Evolutionary conservation across 1,284 basidiomycete species (phyloP).

Genomic region (Grifola frondosa): DNA sequence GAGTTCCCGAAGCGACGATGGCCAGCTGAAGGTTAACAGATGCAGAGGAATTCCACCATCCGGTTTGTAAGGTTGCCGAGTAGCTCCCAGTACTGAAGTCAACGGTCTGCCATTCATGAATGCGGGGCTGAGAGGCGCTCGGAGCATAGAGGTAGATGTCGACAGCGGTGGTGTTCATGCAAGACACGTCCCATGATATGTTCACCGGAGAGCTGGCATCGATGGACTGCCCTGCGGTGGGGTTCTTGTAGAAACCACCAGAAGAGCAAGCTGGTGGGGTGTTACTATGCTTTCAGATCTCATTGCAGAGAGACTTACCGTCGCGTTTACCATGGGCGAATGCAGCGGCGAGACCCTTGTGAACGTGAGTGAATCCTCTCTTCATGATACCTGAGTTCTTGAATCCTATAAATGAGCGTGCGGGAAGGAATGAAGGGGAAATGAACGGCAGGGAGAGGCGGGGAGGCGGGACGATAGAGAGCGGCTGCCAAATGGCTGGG

Average conservation of each 20-base stretch:
- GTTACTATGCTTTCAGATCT: not conserved
- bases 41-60: slow-evolving; percentile 76
- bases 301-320: slow-evolving; percentile 12
- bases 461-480: slow-evolving; percentile 5
- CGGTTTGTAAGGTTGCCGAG: slow-evolving; percentile 55
- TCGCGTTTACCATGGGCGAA: slow-evolving; percentile 19
- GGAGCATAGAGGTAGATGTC: slow-evolving; percentile 80
- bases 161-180: slow-evolving; percentile 47
- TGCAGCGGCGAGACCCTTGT: slow-evolving; percentile 18
- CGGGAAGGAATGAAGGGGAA: slow-evolving; percentile 2
- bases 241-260: slow-evolving; percentile 68
- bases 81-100: slow-evolving; percentile 56
- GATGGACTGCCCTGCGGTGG: slow-evolving; percentile 52
- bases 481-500: no score
- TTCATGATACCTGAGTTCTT: slow-evolving; percentile 17
- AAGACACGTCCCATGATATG: slow-evolving; percentile 74
- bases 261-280: slow-evolving; percentile 44
- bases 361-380: slow-evolving; percentile 20
- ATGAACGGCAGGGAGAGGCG: slow-evolving; percentile 8
- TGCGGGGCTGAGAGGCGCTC: slow-evolving; percentile 39
- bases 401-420: not conserved
- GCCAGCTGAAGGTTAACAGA: slow-evolving; percentile 60
- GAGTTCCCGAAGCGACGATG: slow-evolving; percentile 58
- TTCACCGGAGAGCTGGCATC: slow-evolving; percentile 55
- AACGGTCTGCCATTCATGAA: slow-evolving; percentile 68